Evolutionary conservation across 495 filamentous ascomycete genomes (phyloP), one percentile per base, ranked within the genome.

Genomic region (Hamigera avellanea): DNA sequence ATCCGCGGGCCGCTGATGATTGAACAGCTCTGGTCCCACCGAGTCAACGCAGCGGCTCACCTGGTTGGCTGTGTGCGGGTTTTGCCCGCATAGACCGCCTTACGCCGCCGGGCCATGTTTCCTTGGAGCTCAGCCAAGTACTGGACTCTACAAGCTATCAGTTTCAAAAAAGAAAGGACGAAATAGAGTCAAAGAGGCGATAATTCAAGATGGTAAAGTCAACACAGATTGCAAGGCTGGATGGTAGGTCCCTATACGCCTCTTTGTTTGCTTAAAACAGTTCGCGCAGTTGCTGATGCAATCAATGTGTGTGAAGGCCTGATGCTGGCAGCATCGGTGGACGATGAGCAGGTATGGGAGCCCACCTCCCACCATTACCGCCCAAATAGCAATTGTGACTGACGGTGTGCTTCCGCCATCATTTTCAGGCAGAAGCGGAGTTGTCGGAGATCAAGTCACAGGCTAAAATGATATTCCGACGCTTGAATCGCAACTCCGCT

Each of bases 241-340:
- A 98, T 64, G 89, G 89, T 94, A 63, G 42, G 70, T 35, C 16
- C 14, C n/a, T n/a, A n/a, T 12, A 35, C 26, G 17, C 9, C 14
- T n/a, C n/a, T 19, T 25, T 39, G 39, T 34, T 36, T 14, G 26
- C 8, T 32, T n/a, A n/a, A n/a, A n/a, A n/a, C n/a, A n/a, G 19
- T 25, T 9, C 7, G 26, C 21, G 25, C 32, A 43, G 29, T 32
- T 42, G 48, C 57, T 62, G 43, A 65, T 48, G 7, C 6, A 30
- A 37, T 42, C n/a, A n/a, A n/a, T 26, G 17, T 26, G 19, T 26
- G 36, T 7, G 17, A 45, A 59, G 89, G 93, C 68, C 69, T 96
- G 39, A 84, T 93, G 72, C 74, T 98, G 39, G 88, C 86, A 48
- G 91, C 91, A 30, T 93, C 93, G 1, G 85, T 95, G 33, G 91